Base-by-base conservation (phyloP, 345 rosid genomes). In the Bruguiera gymnorhiza region DNA sequence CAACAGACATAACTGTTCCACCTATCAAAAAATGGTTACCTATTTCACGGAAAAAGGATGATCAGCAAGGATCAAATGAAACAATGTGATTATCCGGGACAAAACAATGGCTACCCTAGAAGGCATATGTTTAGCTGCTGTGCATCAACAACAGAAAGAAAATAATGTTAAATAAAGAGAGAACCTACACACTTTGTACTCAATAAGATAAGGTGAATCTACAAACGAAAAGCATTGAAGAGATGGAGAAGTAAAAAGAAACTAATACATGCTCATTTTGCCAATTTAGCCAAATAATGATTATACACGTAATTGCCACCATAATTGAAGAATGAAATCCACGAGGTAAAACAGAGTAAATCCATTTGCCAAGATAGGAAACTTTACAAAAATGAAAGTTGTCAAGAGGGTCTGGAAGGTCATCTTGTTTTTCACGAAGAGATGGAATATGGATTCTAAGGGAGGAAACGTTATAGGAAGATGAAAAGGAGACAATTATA, bases 241-340 rank as follows among this genome's bases (percentile, higher is more conserved):
- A 60, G 15, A 18, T 37, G 18, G 34, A 53, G 26, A 62, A 39
- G 26, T 9, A 24, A 32, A 48, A 58, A 50, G 50, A 57, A 53
- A 62, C 37, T 24, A 32, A 30, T 9, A 56, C 21, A 39, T 66
- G 56, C 55, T 30, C 54, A 36, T 70, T 70, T 60, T n/a, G 15
- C 56, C 55, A 37, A 43, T 56, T 53, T 56, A 26, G 2, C 24
- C 39, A 39, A 4, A 39, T 23, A 57, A 2, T 1, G 13, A 20
- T 21, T 31, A 52, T 62, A 26, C 8, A n/a, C 32, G 15, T 7
- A 10, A 26, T 32, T 1, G 29, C 31, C 48, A 64, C 46, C 15
- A 56, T 36, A 43, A 24, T 11, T 23, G 27, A 26, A n/a, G 13
- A 36, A 34, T 15, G 39, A 8, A 71, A 39, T 16, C 26, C 57